A percentile compares a stretch with the other conserved stretches of the same genome.
These are phyloP conservation scores for Mentha longifolia DNA, from an alignment of 257 asterid species.

Conservation along the genomic window DNA sequence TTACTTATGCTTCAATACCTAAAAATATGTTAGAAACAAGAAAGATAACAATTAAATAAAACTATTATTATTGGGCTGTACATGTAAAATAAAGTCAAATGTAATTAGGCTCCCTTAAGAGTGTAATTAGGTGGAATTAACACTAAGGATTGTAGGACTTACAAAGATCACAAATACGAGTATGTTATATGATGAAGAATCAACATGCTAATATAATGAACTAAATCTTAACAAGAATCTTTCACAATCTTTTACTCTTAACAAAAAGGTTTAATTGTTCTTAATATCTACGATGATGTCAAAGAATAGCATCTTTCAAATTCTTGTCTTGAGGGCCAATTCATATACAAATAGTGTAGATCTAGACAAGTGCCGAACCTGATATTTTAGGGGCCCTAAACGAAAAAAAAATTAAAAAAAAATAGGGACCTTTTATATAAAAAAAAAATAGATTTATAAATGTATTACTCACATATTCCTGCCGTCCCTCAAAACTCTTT, in stretches of 20 bases:
- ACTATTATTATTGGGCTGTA: not conserved
- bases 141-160: slow-evolving; percentile 20
- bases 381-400: no score
- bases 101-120: slow-evolving; percentile 34
- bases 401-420: no score
- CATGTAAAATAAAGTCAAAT: not conserved
- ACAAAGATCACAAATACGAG: not conserved
- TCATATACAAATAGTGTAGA: no score
- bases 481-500: no score
- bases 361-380: no score
- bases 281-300: slow-evolving; percentile 36
- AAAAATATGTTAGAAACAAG: not conserved
- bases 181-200: slow-evolving; percentile 15
- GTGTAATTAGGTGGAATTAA: slow-evolving; percentile 34
- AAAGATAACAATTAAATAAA: not conserved
- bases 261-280: slow-evolving; percentile 4
- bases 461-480: no score
- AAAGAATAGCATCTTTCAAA: slow-evolving; percentile 26
- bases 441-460: no score
- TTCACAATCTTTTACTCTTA: slow-evolving; percentile 30
- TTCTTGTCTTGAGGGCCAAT: slow-evolving; percentile 18
- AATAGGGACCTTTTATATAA: no score
- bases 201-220: slow-evolving; percentile 25
- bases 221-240: slow-evolving; percentile 38
- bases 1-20: no score